Evolutionary conservation across 345 rosid genomes (phyloP).

Genomic region (Populus alba): DNA sequence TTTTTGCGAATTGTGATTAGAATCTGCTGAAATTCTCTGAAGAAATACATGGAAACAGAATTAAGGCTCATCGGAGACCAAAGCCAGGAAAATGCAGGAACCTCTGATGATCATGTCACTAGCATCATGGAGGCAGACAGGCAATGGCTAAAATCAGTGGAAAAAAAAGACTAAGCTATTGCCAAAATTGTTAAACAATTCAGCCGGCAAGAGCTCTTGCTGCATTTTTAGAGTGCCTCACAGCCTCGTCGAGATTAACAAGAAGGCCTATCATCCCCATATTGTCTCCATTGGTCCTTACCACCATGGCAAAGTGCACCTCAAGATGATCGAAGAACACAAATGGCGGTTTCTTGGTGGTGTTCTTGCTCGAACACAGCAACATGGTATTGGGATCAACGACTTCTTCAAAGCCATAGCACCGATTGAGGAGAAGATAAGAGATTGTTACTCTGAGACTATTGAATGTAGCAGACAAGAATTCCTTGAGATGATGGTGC

Average conservation of each 20-base stretch:
- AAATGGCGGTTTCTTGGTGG: constrained; percentile 31
- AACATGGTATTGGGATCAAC: not conserved
- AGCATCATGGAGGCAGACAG: not conserved
- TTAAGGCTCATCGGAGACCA: not conserved
- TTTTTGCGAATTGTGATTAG: no score
- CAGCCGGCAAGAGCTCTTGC: constrained; percentile 36
- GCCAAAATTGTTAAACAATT: constrained; percentile 28
- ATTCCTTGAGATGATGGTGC: constrained; percentile 47
- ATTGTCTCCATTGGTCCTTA: constrained; percentile 49
- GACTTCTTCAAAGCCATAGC: constrained; percentile 20
- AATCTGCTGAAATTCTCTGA: no score
- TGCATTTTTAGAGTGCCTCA: constrained; percentile 53
- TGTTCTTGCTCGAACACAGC: constrained; percentile 18
- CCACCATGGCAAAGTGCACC: constrained; percentile 34
- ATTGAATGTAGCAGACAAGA: not conserved
- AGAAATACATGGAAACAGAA: constrained; percentile 5
- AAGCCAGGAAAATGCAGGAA: not conserved
- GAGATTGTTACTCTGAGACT: constrained; percentile 37
- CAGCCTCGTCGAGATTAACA: constrained; percentile 27
- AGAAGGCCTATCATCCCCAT: constrained; percentile 41
- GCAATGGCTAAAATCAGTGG: constrained; percentile 15
- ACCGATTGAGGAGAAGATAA: constrained; percentile 11
- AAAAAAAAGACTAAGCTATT: constrained; percentile 4
- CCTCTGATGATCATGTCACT: not conserved
- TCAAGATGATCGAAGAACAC: constrained; percentile 50